phyloP scores from a whole-genome alignment of 2,329 filamentous ascomycete species.

The Penicillium sp. region DNA sequence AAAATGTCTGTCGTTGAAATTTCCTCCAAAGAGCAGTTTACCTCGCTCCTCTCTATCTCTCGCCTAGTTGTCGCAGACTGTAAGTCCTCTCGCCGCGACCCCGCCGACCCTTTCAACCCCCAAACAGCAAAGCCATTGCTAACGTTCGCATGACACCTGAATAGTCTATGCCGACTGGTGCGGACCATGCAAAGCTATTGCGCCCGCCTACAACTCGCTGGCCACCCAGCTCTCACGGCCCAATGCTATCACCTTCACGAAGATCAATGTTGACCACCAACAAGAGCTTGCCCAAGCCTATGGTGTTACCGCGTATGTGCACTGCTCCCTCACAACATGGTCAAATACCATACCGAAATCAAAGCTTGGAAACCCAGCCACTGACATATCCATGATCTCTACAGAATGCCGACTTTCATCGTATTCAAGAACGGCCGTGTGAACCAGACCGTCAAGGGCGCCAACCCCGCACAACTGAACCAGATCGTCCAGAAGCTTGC shows the following conservation, averaged over 20 bases:
- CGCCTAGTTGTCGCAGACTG: conserved; percentile 86
- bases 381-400: conserved; percentile 54
- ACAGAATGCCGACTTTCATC: conserved; percentile 74
- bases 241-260: conserved; percentile 77
- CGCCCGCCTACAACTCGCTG: conserved; percentile 78
- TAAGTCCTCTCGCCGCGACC: conserved; percentile 53
- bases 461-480: conserved; percentile 70
- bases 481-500: conserved; percentile 71
- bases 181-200: conserved; percentile 79
- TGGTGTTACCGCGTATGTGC: conserved; percentile 64
- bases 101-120: conserved; percentile 12
- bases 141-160: conserved; percentile 19
- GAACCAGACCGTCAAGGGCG: conserved; percentile 71
- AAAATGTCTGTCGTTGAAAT: conserved; percentile 55
- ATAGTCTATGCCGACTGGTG: conserved; percentile 89
- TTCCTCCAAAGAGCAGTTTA: conserved; percentile 68
- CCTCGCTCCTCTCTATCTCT: conserved; percentile 67
- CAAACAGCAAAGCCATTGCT: conserved; percentile 18
- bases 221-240: conserved; percentile 70
- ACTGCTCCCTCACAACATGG: not conserved
- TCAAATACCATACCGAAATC: not conserved
- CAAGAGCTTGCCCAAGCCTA: conserved; percentile 73
- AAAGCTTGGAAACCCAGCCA: not conserved
- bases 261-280: conserved; percentile 80
- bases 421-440: conserved; percentile 74